Base-by-base conservation (phyloP, 2,329 filamentous ascomycete species). In the Phyllosticta paracitricarpa region DNA sequence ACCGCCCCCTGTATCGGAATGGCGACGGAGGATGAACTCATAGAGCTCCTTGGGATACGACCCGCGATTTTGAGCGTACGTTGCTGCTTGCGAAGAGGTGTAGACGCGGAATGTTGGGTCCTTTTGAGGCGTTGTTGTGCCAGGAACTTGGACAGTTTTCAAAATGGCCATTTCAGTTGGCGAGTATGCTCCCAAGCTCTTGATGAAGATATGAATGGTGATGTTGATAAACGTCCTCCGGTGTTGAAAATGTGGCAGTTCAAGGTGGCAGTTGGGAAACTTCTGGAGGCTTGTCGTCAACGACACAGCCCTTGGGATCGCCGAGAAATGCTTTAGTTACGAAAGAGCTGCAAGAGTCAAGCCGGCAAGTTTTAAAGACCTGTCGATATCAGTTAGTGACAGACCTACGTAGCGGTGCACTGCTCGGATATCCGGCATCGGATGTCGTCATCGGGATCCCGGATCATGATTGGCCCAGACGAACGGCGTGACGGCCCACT, bases 41-140 rank as follows among this genome's bases (percentile, higher is more conserved):
- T 82, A 83, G n/a, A 85, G 69, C 5, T 65, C 66, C 0, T 71
- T 65, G 54, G 77, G 70, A 66, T 84, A 84, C 56, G 72, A 67
- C 1, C 61, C 68, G 2, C 81, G 77, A 57, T 65, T 60, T 19
- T 72, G 63, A 19, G 79, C 76, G 64, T 84, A 84, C 3, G 66
- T 64, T 3, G 73, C 64, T 26, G 77, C 79, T 63, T 82, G 75
- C 2, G 75, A 68, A 10, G 73, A 63, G 51, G 68, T 77, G 70
- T 77, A 82, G 30, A 71, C 67, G 28, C 73, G 71, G 69, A 83
- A 82, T 0, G 78, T 82, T 6, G 56, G n/a, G 40, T 61, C 60
- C 22, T 53, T 56, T 25, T 10, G 24, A 12, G 52, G 48, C 6
- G n/a, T 2, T 7, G 26, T 8, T 12, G 57, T 14, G 40, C 4